phyloP scores from a whole-genome alignment of 805 yeast species.

The Nakazawaea holstii region DNA sequence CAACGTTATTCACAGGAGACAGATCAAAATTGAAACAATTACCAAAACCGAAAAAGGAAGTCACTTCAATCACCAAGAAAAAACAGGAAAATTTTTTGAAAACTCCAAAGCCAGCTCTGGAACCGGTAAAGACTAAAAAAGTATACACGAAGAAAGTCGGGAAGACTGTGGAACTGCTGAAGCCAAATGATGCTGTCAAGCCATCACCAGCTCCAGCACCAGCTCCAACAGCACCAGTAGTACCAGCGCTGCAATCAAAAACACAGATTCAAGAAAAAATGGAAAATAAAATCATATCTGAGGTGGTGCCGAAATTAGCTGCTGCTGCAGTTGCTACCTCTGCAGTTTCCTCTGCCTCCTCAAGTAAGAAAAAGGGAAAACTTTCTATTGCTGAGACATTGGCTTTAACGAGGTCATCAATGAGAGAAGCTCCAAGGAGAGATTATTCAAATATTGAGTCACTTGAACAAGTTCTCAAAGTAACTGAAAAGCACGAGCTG shows the following conservation, averaged over 20 bases:
- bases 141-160: too few relatives aligned
- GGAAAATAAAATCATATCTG: not conserved
- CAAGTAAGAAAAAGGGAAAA: conserved; percentile 18
- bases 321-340: not conserved
- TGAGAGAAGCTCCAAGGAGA: conserved; percentile 26
- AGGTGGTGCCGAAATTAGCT: not conserved
- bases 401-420: conserved; percentile 46
- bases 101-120: not conserved
- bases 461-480: conserved; percentile 1
- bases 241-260: not conserved
- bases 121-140: not conserved
- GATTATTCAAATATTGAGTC: conserved; percentile 26
- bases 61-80: not conserved
- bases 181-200: not conserved
- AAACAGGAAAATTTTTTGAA: not conserved
- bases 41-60: conserved; percentile 3
- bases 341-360: conserved; percentile 1
- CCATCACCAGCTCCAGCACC: not conserved
- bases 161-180: too few relatives aligned
- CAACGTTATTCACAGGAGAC: conserved; percentile 3
- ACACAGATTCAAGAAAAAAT: not conserved
- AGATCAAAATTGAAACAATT: conserved; percentile 1
- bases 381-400: conserved; percentile 57
- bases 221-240: not conserved
- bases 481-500: conserved; percentile 11